phyloP scores from a whole-genome alignment of 768 basidiomycete genomes.

The Pulveroboletus sp. region DNA sequence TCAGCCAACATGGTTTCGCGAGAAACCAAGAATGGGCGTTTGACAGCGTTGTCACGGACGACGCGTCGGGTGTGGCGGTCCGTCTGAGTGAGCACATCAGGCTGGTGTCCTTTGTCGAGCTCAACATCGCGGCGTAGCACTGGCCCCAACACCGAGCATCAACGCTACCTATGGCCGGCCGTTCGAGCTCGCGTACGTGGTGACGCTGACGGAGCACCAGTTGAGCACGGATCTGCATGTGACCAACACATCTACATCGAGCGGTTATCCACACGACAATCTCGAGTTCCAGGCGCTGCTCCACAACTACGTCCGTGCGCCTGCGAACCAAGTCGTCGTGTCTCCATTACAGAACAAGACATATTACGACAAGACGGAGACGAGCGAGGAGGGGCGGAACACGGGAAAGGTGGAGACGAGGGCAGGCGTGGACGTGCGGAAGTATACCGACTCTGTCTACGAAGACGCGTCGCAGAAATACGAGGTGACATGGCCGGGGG shows the following conservation, averaged over 20 bases:
- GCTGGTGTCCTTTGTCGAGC: neutral
- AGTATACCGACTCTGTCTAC: conserved; percentile 73
- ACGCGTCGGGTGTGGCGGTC: conserved; percentile 67
- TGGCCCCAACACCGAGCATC: conserved; percentile 61
- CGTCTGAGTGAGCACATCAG: conserved; percentile 55
- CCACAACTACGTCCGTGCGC: conserved; percentile 81
- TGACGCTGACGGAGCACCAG: conserved; percentile 69
- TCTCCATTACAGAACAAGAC: conserved; percentile 56
- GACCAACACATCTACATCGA: conserved; percentile 55
- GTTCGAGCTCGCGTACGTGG: conserved; percentile 76
- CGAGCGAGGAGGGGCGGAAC: conserved; percentile 43
- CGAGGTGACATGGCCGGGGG: conserved; percentile 54
- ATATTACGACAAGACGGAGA: conserved; percentile 82
- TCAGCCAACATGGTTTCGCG: conserved; percentile 91
- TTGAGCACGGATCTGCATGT: conserved; percentile 80
- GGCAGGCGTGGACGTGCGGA: conserved; percentile 58
- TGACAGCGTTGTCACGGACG: conserved; percentile 59
- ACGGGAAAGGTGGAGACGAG: conserved; percentile 55
- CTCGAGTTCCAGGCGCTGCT: conserved; percentile 91
- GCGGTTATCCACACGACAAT: conserved; percentile 32
- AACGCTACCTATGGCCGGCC: conserved; percentile 50
- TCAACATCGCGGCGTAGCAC: conserved; percentile 36
- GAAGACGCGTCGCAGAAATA: conserved; percentile 56
- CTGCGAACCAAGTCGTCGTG: conserved; percentile 54
- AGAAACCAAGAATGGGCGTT: conserved; percentile 72